A percentile compares a stretch with the other conserved stretches of the same genome.
Conservation (phyloP, 805 yeast species). For the Cyberlindnera misumaiensis region DNA sequence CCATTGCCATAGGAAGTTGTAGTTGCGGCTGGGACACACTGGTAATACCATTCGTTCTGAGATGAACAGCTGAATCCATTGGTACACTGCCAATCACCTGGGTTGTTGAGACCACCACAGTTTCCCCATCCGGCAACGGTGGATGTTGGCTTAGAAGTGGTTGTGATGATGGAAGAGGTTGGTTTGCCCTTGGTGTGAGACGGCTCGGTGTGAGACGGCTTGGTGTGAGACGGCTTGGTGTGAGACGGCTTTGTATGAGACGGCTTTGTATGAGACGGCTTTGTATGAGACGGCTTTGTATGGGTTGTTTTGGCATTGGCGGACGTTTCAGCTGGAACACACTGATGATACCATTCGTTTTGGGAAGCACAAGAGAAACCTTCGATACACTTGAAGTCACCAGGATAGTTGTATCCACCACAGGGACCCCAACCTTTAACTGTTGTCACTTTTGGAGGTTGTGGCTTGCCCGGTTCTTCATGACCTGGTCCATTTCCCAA, state of each 20-base stretch:
- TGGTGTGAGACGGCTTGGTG: too few relatives aligned
- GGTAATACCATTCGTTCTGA: constrained; percentile 8
- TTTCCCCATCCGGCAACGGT: constrained; percentile 3
- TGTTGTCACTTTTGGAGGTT: background rate
- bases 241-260: background rate
- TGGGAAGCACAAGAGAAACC: background rate
- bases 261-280: too few relatives aligned
- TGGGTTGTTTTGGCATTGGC: background rate
- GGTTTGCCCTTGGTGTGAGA: background rate
- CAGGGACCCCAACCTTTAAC: background rate
- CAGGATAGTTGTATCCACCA: background rate
- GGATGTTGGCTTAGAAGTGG: background rate
- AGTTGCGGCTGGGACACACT: constrained; percentile 7
- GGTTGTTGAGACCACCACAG: constrained; percentile 12
- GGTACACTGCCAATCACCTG: constrained; percentile 7
- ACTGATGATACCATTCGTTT: background rate
- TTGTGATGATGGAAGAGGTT: background rate
- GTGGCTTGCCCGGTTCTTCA: too few relatives aligned
- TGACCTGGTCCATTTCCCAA: too few relatives aligned
- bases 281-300: background rate
- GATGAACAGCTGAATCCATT: constrained; percentile 7
- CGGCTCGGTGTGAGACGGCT: too few relatives aligned
- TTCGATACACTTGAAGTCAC: background rate
- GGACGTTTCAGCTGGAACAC: background rate
- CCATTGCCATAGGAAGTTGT: background rate